Base-by-base conservation (phyloP, 139 green algal species). In the Chlorella vulgaris region DNA sequence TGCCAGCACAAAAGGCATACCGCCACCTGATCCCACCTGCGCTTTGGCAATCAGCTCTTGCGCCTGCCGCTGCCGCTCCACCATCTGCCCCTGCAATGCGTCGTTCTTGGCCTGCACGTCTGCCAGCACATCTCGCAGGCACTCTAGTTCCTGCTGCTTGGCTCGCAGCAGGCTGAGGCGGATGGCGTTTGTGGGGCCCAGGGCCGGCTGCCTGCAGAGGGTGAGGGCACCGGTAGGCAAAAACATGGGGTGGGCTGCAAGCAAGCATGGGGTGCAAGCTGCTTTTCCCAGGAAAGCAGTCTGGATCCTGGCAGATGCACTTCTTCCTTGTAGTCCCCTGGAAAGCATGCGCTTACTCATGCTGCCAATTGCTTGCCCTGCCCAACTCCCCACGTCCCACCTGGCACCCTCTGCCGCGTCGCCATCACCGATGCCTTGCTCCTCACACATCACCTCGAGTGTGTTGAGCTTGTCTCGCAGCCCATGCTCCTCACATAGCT, bases 401-500 rank as follows among this genome's bases (percentile, higher is more conserved):
- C 78, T 47, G 15, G 65, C 51, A 4, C 21, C 65, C 10, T 69
- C 47, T 60, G 66, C 33, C 24, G 78, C 78, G 47, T 83, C 68
- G 29, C 51, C 53, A 36, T 83, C 78, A 6, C 28, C 78, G 7
- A 83, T 61, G 29, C 78, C 78, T 58, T 84, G 80, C 42, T 65
- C 69, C 58, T 84, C 80, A 40, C 80, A 84, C 69, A 84, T 55
- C 69, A 61, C 50, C 51, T 85, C 74, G 47, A 81, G 61, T 7
- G 63, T 47, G 18, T 62, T 35, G 61, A 85, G 81, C 73, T 81
- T 81, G 65, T 85, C 81, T 4, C 50, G 35, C 65, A 85, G 65
- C 29, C 21, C 29, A 33, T 61, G 70, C 65, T 85, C 81, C 74
- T 85, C 73, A 26, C 65, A 78, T 7, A 78, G 53, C 31, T 75